Base-by-base conservation (phyloP, 192 early-diverging fungal species). In the Geranomyces variabilis region DNA sequence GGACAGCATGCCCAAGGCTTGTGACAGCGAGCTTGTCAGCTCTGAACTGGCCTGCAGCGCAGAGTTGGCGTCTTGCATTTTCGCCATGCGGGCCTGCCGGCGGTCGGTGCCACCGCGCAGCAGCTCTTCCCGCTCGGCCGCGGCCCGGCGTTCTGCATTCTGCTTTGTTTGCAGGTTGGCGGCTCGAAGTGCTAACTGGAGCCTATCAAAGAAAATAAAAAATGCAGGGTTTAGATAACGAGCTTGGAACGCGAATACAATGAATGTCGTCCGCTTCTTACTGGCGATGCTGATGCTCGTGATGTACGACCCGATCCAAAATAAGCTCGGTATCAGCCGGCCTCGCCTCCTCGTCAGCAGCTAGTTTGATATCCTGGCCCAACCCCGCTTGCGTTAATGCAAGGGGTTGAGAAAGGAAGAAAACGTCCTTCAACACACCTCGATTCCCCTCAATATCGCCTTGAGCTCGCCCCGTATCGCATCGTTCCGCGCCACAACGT, bases 1-100 rank as follows among this genome's bases (percentile, higher is more conserved):
- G 21, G 83, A 79, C 86, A 91, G 88, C 47, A 91, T 75, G 48
- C 80, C 77, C 5, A 82, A 79, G 0, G 88, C 90, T 34, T 86
- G 83, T 48, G 69, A 72, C 2, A 91, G 74, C 45, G 85, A 75
- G 21, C 83, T 80, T 24, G 89, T 91, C 10, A 87, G 83, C 46
- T 90, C 84, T 21, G 55, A 61, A 41, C 69, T 61, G 34, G 55
- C 63, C 55, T 57, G 67, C 14, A 64, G 21, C 29, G 45, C 60
- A 12, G 67, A 58, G 21, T 45, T 12, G 43, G 31, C 68, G 55
- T 46, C 53, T 4, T 55, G 53, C 62, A 64, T 71, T 29, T 76
- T 81, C 68, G 55, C 31, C 62, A 64, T 68, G 56, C 63, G 64
- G 51, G 58, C 31, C 47, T 43, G 44, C 55, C 62, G 68, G 15